phyloP scores from a whole-genome alignment of 2,329 filamentous ascomycete species.

The Talaromyces rugulosus region DNA sequence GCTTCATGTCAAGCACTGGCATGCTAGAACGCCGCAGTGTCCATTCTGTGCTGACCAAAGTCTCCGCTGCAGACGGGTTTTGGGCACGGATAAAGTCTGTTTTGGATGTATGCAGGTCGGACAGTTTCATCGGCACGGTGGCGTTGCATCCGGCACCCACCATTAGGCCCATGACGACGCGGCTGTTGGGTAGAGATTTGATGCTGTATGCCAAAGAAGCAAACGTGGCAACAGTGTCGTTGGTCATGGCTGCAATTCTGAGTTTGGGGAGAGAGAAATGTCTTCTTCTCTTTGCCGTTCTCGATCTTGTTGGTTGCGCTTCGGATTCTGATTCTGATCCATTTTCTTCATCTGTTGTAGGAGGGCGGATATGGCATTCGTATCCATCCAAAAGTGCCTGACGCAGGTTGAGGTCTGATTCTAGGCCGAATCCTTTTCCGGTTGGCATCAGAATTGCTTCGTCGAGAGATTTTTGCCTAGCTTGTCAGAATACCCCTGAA shows the following conservation, averaged over 20 bases:
- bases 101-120: slow-evolving; percentile 59
- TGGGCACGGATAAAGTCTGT: slow-evolving; percentile 21
- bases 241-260: slow-evolving; percentile 67
- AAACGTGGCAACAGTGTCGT: slow-evolving; percentile 72
- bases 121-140: slow-evolving; percentile 63
- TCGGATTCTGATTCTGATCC: not conserved
- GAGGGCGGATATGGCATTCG: slow-evolving; percentile 39
- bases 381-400: slow-evolving; percentile 32
- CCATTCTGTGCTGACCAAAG: slow-evolving; percentile 76
- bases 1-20: slow-evolving; percentile 56
- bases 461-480: slow-evolving; percentile 45
- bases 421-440: slow-evolving; percentile 48
- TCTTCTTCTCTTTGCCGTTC: slow-evolving; percentile 24
- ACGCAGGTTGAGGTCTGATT: slow-evolving; percentile 30
- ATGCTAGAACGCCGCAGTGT: slow-evolving; percentile 66
- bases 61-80: slow-evolving; percentile 49
- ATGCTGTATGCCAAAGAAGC: slow-evolving; percentile 65
- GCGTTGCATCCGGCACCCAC: slow-evolving; percentile 75
- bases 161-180: slow-evolving; percentile 70
- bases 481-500: not conserved
- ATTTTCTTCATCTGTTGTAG: slow-evolving; percentile 13
- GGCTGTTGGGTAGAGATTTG: slow-evolving; percentile 50
- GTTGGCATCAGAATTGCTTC: slow-evolving; percentile 51
- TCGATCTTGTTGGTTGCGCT: not conserved
- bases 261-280: slow-evolving; percentile 54